Conservation (phyloP, 805 yeast species). For the Brettanomyces naardenensis region DNA sequence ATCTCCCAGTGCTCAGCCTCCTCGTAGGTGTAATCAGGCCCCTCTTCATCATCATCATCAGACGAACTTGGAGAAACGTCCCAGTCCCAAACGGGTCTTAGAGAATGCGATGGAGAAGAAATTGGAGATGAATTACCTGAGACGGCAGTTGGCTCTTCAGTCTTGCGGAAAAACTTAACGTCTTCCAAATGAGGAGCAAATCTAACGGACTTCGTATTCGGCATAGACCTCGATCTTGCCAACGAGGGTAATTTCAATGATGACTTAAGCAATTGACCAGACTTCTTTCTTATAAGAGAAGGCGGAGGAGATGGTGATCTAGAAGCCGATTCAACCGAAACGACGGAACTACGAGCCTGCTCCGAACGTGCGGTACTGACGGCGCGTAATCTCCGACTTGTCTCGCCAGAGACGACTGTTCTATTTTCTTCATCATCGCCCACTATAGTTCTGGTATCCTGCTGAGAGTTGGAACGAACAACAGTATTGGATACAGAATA, state of each 20-base stretch:
- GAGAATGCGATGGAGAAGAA: slow-evolving; percentile 24
- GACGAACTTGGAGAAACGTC: slow-evolving; percentile 4
- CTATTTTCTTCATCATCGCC: slow-evolving; percentile 20
- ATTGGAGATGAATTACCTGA: slow-evolving; percentile 48
- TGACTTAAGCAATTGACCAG: slow-evolving; percentile 42
- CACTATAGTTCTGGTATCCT: slow-evolving; percentile 6
- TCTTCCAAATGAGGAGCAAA: slow-evolving; percentile 56
- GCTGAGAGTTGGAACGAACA: slow-evolving; percentile 3
- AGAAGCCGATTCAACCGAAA: slow-evolving; percentile 3
- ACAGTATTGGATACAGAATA: slow-evolving; percentile 4
- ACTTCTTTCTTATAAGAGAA: slow-evolving; percentile 38
- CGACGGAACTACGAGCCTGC: slow-evolving; percentile 4
- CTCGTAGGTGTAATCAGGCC: slow-evolving; percentile 10
- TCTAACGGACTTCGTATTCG: slow-evolving; percentile 49
- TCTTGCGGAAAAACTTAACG: slow-evolving; percentile 56
- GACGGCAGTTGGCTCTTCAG: slow-evolving; percentile 56
- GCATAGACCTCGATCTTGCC: slow-evolving; percentile 39
- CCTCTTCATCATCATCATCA: slow-evolving; percentile 8
- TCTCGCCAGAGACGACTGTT: slow-evolving; percentile 14
- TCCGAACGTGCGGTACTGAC: background rate
- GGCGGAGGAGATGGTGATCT: slow-evolving; percentile 1
- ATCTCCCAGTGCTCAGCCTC: slow-evolving; percentile 22
- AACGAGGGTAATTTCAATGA: slow-evolving; percentile 40
- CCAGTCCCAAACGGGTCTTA: slow-evolving; percentile 20
- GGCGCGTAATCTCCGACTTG: background rate